Evolutionary conservation across 2,329 filamentous ascomycete species (phyloP).

Genomic region (Chaetomium globosum): DNA sequence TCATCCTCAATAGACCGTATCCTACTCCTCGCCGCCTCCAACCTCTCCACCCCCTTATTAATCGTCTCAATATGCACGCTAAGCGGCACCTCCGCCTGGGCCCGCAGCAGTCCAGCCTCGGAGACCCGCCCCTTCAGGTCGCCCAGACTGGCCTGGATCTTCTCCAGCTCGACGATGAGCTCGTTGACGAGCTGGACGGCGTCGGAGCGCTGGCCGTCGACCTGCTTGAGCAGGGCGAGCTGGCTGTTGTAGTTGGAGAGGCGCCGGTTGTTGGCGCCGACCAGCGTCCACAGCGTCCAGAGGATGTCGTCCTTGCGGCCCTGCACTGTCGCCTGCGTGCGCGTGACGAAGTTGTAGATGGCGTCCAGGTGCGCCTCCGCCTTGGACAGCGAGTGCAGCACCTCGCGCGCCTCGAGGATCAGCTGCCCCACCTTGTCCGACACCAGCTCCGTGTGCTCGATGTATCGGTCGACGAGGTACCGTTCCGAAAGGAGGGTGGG

Average conservation of each 20-base stretch:
- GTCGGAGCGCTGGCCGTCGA: conserved; percentile 65
- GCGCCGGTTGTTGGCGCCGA: conserved; percentile 68
- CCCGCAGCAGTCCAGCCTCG: conserved; percentile 60
- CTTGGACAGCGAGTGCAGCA: conserved; percentile 66
- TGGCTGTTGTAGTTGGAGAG: conserved; percentile 65
- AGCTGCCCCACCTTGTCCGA: conserved; percentile 69
- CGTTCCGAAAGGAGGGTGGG: conserved; percentile 62
- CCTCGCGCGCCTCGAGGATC: conserved; percentile 69
- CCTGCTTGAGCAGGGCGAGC: conserved; percentile 64
- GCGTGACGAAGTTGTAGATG: conserved; percentile 69
- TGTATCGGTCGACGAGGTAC: conserved; percentile 71
- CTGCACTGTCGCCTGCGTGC: conserved; percentile 62
- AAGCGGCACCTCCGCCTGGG: conserved; percentile 59
- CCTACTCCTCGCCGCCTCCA: conserved; percentile 65
- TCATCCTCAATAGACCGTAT: conserved; percentile 63
- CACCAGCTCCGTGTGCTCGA: conserved; percentile 70
- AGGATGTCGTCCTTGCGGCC: conserved; percentile 67
- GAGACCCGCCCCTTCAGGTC: conserved; percentile 72
- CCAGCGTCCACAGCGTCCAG: conserved; percentile 70
- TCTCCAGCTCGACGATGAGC: conserved; percentile 72
- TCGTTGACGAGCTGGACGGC: conserved; percentile 70
- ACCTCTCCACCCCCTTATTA: conserved; percentile 68
- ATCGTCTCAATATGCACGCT: conserved; percentile 77
- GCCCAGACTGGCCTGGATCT: conserved; percentile 70
- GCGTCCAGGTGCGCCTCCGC: conserved; percentile 70